These are phyloP conservation scores for Pleurotus platypus DNA, from an alignment of 768 basidiomycete genomes.

Conservation along the genomic window DNA sequence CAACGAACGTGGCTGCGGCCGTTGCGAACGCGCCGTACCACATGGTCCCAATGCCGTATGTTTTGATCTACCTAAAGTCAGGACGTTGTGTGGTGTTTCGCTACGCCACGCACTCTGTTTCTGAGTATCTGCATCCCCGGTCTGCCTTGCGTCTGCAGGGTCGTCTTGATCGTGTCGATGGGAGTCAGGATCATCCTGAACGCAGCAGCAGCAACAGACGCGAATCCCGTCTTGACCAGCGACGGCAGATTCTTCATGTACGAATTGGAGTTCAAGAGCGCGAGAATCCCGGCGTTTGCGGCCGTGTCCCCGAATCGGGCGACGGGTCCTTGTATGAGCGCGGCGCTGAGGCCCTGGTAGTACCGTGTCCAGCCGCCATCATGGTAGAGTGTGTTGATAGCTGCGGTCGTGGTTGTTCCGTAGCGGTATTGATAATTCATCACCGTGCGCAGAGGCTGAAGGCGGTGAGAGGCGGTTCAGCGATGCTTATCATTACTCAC, in stretches of 20 bases:
- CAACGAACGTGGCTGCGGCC: slow-evolving; percentile 91
- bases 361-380: slow-evolving; percentile 83
- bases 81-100: background rate
- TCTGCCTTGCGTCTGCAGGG: slow-evolving; percentile 87
- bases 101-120: slow-evolving; percentile 45
- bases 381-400: slow-evolving; percentile 62
- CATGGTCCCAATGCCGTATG: slow-evolving; percentile 70
- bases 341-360: slow-evolving; percentile 84
- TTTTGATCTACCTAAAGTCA: slow-evolving; percentile 47
- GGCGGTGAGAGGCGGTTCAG: background rate
- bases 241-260: slow-evolving; percentile 63
- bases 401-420: slow-evolving; percentile 70
- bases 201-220: slow-evolving; percentile 70
- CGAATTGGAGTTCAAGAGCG: slow-evolving; percentile 73
- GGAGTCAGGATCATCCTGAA: slow-evolving; percentile 94
- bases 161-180: slow-evolving; percentile 93
- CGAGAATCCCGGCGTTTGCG: slow-evolving; percentile 89
- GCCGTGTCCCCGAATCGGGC: slow-evolving; percentile 94
- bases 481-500: slow-evolving; percentile 18
- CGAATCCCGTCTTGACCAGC: slow-evolving; percentile 74
- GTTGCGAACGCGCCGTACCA: slow-evolving; percentile 94
- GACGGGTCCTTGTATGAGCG: slow-evolving; percentile 81
- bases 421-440: slow-evolving; percentile 98
- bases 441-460: slow-evolving; percentile 83
- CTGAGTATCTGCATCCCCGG: slow-evolving; percentile 63